phyloP scores from a whole-genome alignment of 148 eudicot genomes.

The Vaccinium vitisidaea region DNA sequence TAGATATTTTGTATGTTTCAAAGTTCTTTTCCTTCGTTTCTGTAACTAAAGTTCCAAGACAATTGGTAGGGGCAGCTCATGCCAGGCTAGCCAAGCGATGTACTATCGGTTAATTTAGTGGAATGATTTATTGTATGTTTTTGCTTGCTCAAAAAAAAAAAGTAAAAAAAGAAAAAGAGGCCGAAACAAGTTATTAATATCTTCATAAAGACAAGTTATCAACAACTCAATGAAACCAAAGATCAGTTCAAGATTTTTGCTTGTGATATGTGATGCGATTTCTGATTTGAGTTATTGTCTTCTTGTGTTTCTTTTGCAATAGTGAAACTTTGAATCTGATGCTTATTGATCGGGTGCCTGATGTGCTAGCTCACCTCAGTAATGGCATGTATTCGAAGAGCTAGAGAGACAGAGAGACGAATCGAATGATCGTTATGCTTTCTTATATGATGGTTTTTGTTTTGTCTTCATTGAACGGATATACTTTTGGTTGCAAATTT shows the following conservation, averaged over 20 bases:
- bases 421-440: background rate
- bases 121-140: too few species aligned
- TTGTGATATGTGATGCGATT: background rate
- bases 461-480: background rate
- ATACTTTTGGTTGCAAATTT: background rate
- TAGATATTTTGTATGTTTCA: too few species aligned
- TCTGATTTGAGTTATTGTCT: background rate
- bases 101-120: too few species aligned
- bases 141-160: too few species aligned
- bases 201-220: background rate
- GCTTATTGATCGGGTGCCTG: background rate
- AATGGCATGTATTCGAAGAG: background rate
- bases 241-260: background rate
- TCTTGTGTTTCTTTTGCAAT: background rate
- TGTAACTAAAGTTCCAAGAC: too few species aligned
- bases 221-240: background rate
- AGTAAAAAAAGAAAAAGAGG: too few species aligned
- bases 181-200: background rate
- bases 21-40: too few species aligned
- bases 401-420: background rate
- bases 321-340: slow-evolving; percentile 6
- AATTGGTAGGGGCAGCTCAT: too few species aligned
- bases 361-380: background rate
- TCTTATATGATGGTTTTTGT: background rate
- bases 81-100: too few species aligned